A percentile compares a stretch with the other conserved stretches of the same genome.
These are phyloP conservation scores for Quillaja saponaria DNA, from an alignment of 306 rosid genomes.

Conservation along the genomic window DNA sequence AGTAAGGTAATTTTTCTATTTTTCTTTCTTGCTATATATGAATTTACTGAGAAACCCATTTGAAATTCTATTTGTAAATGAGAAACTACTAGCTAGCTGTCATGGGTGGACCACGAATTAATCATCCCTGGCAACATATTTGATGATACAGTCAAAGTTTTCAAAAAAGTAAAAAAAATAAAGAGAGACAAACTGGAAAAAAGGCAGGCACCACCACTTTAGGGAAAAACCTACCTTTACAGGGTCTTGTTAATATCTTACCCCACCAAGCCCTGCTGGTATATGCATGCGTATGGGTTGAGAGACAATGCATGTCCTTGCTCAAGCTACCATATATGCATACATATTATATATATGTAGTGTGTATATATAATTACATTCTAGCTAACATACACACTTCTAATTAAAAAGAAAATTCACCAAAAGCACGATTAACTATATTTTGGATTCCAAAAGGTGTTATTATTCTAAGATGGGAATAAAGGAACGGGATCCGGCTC, in stretches of 20 bases:
- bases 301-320: constrained; percentile 21
- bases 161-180: constrained; percentile 31
- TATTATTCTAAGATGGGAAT: no score
- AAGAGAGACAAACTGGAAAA: constrained; percentile 20
- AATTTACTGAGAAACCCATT: neutral
- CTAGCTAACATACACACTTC: no score
- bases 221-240: constrained; percentile 31
- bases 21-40: neutral
- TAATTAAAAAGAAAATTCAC: no score
- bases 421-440: no score
- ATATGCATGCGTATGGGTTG: constrained; percentile 30
- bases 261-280: constrained; percentile 1
- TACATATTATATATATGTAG: neutral
- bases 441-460: no score
- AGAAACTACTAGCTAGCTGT: neutral
- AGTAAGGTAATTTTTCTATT: neutral
- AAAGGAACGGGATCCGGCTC: no score
- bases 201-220: constrained; percentile 34
- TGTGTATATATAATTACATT: constrained; percentile 8
- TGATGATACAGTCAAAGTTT: constrained; percentile 48
- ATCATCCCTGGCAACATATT: constrained; percentile 8
- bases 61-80: neutral
- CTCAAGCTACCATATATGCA: neutral
- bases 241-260: constrained; percentile 11
- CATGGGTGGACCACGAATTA: constrained; percentile 41